These are phyloP conservation scores for Lachancea waltii DNA, from an alignment of 805 yeast species.

Conservation along the genomic window DNA sequence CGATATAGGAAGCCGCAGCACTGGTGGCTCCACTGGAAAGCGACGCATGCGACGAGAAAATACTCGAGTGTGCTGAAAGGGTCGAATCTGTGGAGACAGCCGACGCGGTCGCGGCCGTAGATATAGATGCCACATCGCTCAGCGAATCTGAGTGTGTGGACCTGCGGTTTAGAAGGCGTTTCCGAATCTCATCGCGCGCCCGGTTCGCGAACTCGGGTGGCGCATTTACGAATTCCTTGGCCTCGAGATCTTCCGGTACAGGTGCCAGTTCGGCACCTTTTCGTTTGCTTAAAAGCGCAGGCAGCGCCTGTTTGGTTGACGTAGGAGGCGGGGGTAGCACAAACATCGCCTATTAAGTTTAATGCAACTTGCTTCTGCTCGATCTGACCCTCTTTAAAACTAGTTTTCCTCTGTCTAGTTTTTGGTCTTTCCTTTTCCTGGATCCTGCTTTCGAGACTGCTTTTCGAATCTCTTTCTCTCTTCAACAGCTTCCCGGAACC, in stretches of 20 bases:
- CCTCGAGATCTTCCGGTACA: slow-evolving; percentile 9
- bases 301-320: slow-evolving; percentile 19
- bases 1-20: slow-evolving; percentile 13
- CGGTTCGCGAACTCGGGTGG: slow-evolving; percentile 33
- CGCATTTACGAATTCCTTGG: slow-evolving; percentile 30
- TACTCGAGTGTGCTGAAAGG: slow-evolving; percentile 23
- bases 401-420: no score
- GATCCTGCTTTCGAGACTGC: no score
- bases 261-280: slow-evolving; percentile 9
- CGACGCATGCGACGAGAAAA: slow-evolving; percentile 24
- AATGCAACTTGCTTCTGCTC: no score
- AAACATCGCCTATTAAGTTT: no score
- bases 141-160: background rate
- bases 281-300: slow-evolving; percentile 8
- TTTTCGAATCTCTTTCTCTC: no score
- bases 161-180: slow-evolving; percentile 19
- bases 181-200: slow-evolving; percentile 32
- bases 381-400: background rate
- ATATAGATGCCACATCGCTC: background rate
- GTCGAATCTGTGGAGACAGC: slow-evolving; percentile 7
- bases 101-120: background rate
- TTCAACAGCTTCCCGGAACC: no score
- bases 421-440: no score
- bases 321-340: slow-evolving; percentile 32
- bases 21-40: slow-evolving; percentile 14